Evolutionary conservation across 805 yeast species (phyloP), one percentile per base, ranked within the genome.

Genomic region (Isabelozyma pseudorhagii): DNA sequence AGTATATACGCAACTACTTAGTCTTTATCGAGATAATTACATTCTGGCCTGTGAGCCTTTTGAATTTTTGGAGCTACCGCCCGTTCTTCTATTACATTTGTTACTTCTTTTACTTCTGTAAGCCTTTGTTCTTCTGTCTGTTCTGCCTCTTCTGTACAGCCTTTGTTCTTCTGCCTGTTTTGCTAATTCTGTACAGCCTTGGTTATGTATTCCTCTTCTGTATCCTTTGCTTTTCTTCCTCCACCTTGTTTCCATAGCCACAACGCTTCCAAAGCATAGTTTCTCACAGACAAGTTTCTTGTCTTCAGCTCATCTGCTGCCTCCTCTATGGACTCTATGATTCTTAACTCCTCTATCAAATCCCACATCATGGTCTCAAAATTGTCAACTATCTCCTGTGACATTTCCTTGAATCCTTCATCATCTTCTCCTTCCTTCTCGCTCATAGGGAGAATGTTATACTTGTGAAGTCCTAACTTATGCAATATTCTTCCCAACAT

Each of bases 401-500:
- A 39, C 46, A 60, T 61, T 14, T 63, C 67, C 27, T 60, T 57
- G 44, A 66, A 59, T 28, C 76, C 77, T 34, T 72, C 73, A 31
- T 64, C 64, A 36, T 66, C 66, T 51, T 59, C 49, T 52, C 64
- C 28, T 57, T 65, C 69, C 8, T 62, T 64, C 13, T 68, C 74
- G 41, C 47, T 47, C 4, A 79, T 76, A 0, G 85, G 84, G 10
- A 77, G 59, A 42, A 83, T 69, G 51, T 75, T 77, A 57, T 80
- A 80, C 60, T 82, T 80, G 50, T 82, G 78, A 48, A 79, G 75
- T 1, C 94, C 93, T 44, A 93, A 71, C 63, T 89, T 89, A 67
- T 87, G 90, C 42, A 94, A 71, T 0, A 94, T 81, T 52, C 99
- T 77, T 3, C 99, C 99, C 41, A 91, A 58, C 8, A 94, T 88